Conservation (phyloP, 345 rosid genomes). For the Syzygium oleosum region DNA sequence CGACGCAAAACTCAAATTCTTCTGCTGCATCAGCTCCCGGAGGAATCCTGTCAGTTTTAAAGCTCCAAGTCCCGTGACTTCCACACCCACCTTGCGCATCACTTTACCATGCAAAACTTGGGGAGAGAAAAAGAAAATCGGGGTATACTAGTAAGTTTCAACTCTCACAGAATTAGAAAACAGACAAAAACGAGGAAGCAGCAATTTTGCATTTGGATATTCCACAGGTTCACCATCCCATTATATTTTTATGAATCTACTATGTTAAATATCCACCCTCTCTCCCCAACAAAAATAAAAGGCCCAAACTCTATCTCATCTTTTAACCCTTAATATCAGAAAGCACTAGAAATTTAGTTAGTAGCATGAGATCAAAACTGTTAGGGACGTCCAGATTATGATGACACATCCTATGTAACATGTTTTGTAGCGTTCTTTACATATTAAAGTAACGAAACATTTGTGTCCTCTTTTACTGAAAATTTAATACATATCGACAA, state of each 20-base stretch:
- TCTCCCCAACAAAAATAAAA: too few relatives aligned
- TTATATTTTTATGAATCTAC: not conserved
- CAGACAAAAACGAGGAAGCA: not conserved
- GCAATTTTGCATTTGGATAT: not conserved
- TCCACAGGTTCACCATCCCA: not conserved
- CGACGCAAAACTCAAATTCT: constrained; percentile 56
- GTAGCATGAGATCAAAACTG: not conserved
- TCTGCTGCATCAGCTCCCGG: constrained; percentile 73
- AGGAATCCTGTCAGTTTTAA: constrained; percentile 81
- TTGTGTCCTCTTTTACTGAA: not conserved
- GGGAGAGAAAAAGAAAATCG: constrained; percentile 2
- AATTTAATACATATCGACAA: not conserved
- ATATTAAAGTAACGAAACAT: not conserved
- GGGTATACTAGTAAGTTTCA: constrained; percentile 7
- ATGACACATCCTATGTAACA: not conserved
- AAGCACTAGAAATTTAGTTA: not conserved
- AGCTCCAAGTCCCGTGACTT: constrained; percentile 76
- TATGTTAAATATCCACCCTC: not conserved
- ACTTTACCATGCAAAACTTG: constrained; percentile 89
- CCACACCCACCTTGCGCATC: constrained; percentile 85
- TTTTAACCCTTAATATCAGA: not conserved
- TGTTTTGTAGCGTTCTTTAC: not conserved
- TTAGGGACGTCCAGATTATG: not conserved
- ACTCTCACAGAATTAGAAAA: not conserved
- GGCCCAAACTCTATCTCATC: not conserved